Percentiles rank a stretch among this genome's conserved stretches.
phyloP scores from a whole-genome alignment of 139 green algal species.

The Chlamydomonas schloesseri region DNA sequence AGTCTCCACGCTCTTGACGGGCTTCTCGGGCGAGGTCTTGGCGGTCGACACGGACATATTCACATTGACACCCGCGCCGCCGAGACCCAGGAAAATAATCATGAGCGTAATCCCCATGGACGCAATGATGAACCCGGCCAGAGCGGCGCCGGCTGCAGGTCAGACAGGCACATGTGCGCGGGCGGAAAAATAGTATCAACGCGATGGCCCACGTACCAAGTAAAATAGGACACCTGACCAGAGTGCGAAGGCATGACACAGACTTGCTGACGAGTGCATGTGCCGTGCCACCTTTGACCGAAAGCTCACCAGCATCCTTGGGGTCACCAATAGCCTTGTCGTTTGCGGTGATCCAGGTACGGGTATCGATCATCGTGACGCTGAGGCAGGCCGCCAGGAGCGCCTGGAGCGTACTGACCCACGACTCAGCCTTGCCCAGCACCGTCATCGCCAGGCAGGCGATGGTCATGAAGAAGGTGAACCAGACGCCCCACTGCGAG shows the following conservation, averaged over 20 bases:
- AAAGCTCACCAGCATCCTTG: neutral
- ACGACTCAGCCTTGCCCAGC: neutral
- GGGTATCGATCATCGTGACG: neutral
- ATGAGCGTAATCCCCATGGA: neutral
- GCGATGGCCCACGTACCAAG: too few species aligned
- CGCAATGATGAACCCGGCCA: conserved; percentile 24
- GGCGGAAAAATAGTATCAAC: too few species aligned
- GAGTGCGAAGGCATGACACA: neutral
- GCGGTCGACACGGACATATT: neutral
- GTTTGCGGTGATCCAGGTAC: neutral
- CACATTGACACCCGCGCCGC: neutral
- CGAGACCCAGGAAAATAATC: conserved; percentile 14
- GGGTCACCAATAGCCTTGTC: neutral
- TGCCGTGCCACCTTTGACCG: too few species aligned
- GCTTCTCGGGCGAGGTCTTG: neutral
- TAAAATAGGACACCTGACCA: too few species aligned
- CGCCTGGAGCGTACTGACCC: conserved; percentile 14
- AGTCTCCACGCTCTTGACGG: too few species aligned
- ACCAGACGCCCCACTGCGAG: conserved; percentile 24
- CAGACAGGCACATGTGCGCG: neutral
- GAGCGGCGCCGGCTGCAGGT: neutral
- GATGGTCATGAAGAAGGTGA: conserved; percentile 11
- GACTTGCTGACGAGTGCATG: neutral
- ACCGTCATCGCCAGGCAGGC: neutral
- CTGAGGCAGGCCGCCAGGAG: neutral